Percentiles rank a stretch among this genome's conserved stretches.
Conservation (phyloP, 129 eudicot species). For the Gnaphalium uliginosum region DNA sequence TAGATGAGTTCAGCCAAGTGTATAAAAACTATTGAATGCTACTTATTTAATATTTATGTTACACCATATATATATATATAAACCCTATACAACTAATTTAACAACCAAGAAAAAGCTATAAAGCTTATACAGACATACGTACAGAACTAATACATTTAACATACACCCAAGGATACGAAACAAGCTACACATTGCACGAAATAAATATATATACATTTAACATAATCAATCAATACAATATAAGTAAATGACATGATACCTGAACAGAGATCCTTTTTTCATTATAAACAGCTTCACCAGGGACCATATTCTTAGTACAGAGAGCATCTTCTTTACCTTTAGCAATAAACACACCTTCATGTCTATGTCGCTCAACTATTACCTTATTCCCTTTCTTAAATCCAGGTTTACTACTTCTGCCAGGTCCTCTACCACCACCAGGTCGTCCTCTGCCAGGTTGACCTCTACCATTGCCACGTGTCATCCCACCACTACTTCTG, state of each 20-base stretch:
- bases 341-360: constrained; percentile 83
- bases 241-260: constrained; percentile 30
- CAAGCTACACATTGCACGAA: not conserved
- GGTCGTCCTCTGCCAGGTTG: not conserved
- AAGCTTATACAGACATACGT: too few relatives aligned
- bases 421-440: constrained; percentile 47
- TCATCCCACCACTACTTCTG: constrained; percentile 1
- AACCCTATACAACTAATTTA: too few relatives aligned
- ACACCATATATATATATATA: too few relatives aligned
- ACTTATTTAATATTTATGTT: too few relatives aligned
- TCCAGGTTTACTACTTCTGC: constrained; percentile 43
- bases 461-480: not conserved
- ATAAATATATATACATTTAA: too few relatives aligned
- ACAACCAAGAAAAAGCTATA: too few relatives aligned
- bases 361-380: constrained; percentile 81
- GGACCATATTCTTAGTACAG: constrained; percentile 82
- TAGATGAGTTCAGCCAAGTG: too few relatives aligned
- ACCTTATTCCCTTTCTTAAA: constrained; percentile 83
- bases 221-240: not conserved
- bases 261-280: constrained; percentile 87
- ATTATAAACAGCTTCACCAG: constrained; percentile 88
- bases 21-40: too few relatives aligned
- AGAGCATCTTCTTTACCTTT: constrained; percentile 90
- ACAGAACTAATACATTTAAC: too few relatives aligned
- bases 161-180: too few relatives aligned